Base-by-base conservation (phyloP, 306 rosid genomes). In the Chamaecrista fasciculata region DNA sequence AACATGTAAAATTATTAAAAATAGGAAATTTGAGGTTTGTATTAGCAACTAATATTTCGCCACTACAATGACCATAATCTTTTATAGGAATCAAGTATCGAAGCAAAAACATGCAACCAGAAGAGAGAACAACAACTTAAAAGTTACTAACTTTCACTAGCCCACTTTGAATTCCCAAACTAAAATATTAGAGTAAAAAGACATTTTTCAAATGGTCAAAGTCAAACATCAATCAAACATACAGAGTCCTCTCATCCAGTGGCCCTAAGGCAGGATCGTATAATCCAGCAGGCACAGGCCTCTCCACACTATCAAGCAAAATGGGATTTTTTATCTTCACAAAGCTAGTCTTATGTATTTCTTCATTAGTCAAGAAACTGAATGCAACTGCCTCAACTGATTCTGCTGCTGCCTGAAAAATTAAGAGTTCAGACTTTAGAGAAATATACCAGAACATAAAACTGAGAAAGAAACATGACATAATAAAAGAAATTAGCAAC, bases 261-360 rank as follows among this genome's bases (percentile, higher is more conserved):
- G 98, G 88, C 1, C 98, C 97, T 52, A 90, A 53, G 8, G 96
- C 87, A 6, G 91, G 87, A 72, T 94, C 98, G 78, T 94, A 94
- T 18, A 91, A 80, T 14, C 98, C 98, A 19, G 78, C 85, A 6
- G 77, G 58, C 9, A 83, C 79, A 0, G 97, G 95, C 26, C 69
- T 71, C 0, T 44, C 85, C 28, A 84, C 37, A 2, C 12, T 1
- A 34, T 86, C 83, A 4, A 82, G 66, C 52, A 86, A 67, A 19
- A 51, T 53, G 10, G 90, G 76, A 24, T 37, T 79, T 6, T 85
- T 81, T 26, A 90, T 53, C 74, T 83, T 90, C 10, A 82, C 78
- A 46, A 70, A 66, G 25, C 98, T 94, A 18, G 71, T 89, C 75
- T 42, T 67, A 0, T 66, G 85, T 34, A 85, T 69, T 74, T 90